Base-by-base conservation (phyloP, 2,329 filamentous ascomycete genomes). In the Passalora sequoiae region DNA sequence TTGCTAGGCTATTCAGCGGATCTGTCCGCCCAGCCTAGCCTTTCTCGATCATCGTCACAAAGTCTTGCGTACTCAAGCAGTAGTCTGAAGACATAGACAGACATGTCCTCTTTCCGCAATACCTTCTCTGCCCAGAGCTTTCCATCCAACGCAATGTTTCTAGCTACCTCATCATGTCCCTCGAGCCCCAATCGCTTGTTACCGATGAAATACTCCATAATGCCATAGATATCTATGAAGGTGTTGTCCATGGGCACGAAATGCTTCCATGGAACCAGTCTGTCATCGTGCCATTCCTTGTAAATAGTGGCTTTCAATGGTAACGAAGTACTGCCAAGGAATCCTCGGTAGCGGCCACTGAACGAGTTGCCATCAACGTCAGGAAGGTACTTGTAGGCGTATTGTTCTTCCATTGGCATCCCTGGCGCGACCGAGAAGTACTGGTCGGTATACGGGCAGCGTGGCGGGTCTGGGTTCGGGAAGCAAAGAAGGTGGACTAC, bases 31-130 rank as follows among this genome's bases (percentile, higher is more conserved):
- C 63, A 71, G 0, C 68, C 67, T 53, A 70, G 48, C 28, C 40
- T 51, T 19, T 68, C 65, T 46, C 69, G 56, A 25, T 65, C 54
- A 43, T 71, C 69, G 50, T 69, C 65, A 40, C 65, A 68, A 4
- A 71, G 36, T 38, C 69, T 54, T 7, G 65, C 69, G 57, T 66
- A 71, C 54, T 72, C 69, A 47, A 72, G 51, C 36, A 71, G 38
- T 52, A 89, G 57, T 31, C 84, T 68, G 41, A 82, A 68, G 6
- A 80, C 73, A 60, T 89, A 89, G 6, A 88, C 71, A 57, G 80
- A 74, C 82, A 87, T 86, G 58, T 88, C 84, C 56, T 86, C 83
- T 54, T 73, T 76, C 45, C 85, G 69, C 19, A 88, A 66, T 6
- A 84, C 84, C 58, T 68, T 76, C 49, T 80, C 76, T 0, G 83